A percentile compares a stretch with the other conserved stretches of the same genome.
Conservation (phyloP, 345 rosid genomes). For the Microcos paniculata region DNA sequence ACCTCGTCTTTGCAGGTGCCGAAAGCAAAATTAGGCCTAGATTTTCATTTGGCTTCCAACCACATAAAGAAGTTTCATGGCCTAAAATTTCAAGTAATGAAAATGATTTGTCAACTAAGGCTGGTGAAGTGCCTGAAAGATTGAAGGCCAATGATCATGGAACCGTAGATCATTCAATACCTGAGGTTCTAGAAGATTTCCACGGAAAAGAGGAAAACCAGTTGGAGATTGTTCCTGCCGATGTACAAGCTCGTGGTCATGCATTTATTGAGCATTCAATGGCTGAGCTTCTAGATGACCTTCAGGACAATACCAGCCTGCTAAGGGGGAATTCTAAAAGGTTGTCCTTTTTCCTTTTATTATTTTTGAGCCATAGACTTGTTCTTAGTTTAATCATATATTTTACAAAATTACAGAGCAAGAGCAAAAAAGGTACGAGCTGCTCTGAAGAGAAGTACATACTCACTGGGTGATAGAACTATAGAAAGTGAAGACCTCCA, state of each 20-base stretch:
- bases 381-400: slow-evolving; percentile 18
- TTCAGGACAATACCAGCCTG: slow-evolving; percentile 36
- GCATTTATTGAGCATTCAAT: slow-evolving; percentile 36
- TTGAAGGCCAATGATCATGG: slow-evolving; percentile 21
- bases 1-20: slow-evolving; percentile 34
- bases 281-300: slow-evolving; percentile 47
- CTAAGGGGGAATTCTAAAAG: slow-evolving; percentile 27
- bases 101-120: slow-evolving; percentile 12
- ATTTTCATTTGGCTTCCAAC: slow-evolving; percentile 40
- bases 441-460: slow-evolving; percentile 25
- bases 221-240: slow-evolving; percentile 21
- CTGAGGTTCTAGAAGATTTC: slow-evolving; percentile 19
- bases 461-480: slow-evolving; percentile 24
- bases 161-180: slow-evolving; percentile 16
- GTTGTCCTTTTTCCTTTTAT: slow-evolving; percentile 29
- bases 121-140: slow-evolving; percentile 23
- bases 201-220: slow-evolving; percentile 19
- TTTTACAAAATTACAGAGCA: slow-evolving; percentile 34
- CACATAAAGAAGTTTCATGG: slow-evolving; percentile 10
- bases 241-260: slow-evolving; percentile 25
- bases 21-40: slow-evolving; percentile 45
- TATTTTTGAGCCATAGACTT: neutral
- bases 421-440: slow-evolving; percentile 29
- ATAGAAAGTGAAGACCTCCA: slow-evolving; percentile 33
- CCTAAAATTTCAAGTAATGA: neutral